Percentiles rank a stretch among this genome's conserved stretches.
Evolutionary conservation across 148 eudicot species (phyloP).

Genomic region (Hydrangea macrophylla): DNA sequence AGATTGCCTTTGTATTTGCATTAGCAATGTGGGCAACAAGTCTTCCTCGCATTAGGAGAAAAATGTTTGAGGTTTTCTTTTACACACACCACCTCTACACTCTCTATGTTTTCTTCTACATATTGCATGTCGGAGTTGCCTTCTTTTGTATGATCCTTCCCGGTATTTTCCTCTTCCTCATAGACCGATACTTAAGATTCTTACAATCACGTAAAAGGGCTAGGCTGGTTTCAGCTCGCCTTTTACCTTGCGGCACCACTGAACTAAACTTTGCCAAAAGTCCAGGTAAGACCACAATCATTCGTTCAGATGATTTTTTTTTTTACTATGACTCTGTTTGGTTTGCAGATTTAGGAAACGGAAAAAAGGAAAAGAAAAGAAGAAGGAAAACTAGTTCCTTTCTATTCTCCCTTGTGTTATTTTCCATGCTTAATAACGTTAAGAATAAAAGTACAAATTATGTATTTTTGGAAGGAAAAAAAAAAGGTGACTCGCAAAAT

Average conservation of each 20-base stretch:
- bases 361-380: no score
- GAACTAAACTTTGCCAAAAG: constrained; percentile 54
- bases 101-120: constrained; percentile 47
- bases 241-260: constrained; percentile 44
- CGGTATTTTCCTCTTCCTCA: constrained; percentile 50
- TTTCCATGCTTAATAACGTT: not conserved
- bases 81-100: constrained; percentile 58
- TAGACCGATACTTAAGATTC: constrained; percentile 58
- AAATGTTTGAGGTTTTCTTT: constrained; percentile 54
- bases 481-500: no score
- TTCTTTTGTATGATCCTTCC: constrained; percentile 51
- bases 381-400: no score
- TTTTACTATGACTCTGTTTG: no score
- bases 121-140: constrained; percentile 46
- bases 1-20: constrained; percentile 31
- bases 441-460: no score
- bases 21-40: constrained; percentile 53
- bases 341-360: no score
- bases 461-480: not conserved
- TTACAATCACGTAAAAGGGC: constrained; percentile 45
- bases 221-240: constrained; percentile 40
- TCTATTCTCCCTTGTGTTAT: no score
- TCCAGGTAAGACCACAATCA: constrained; percentile 32
- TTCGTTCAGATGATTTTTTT: no score
- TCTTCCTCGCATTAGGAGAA: constrained; percentile 42